Evolutionary conservation across 441 rosid genomes (phyloP).

Genomic region (Hura crepitans): DNA sequence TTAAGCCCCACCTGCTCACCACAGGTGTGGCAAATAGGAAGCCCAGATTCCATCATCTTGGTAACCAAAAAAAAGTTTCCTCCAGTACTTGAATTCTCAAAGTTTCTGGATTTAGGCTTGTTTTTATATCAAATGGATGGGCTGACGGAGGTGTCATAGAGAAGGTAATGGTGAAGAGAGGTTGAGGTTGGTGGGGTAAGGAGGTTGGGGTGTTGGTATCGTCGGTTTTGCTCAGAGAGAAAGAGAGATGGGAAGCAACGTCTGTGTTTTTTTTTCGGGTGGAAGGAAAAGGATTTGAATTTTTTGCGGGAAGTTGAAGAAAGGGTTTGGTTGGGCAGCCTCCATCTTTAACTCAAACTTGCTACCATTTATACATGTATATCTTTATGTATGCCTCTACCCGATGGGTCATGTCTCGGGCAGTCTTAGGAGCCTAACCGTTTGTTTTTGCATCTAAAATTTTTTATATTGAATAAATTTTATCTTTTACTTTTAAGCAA

Average conservation of each 20-base stretch:
- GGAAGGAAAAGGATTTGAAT: constrained; percentile 26
- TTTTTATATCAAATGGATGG: constrained; percentile 16
- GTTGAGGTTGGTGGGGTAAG: constrained; percentile 47
- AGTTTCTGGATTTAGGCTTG: constrained; percentile 10
- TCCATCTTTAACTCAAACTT: constrained; percentile 50
- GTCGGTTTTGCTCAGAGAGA: constrained; percentile 24
- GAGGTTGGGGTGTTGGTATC: constrained; percentile 76
- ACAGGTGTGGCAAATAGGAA: constrained; percentile 73
- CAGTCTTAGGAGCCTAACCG: no score
- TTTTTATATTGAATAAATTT: no score
- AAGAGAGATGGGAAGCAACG: constrained; percentile 45
- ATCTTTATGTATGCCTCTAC: no score
- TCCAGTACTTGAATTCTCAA: constrained; percentile 1
- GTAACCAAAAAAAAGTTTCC: not conserved
- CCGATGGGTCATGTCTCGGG: no score
- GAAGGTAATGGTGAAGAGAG: constrained; percentile 36
- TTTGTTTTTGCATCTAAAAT: no score
- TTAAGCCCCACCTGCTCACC: constrained; percentile 66
- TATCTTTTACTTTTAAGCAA: no score
- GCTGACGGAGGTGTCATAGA: no score
- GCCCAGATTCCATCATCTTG: constrained; percentile 78
- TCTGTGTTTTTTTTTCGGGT: constrained; percentile 19
- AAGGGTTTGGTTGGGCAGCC: constrained; percentile 52
- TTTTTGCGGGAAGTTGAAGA: constrained; percentile 74
- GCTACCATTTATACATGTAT: no score